phyloP scores from a whole-genome alignment of 2,329 filamentous ascomycete species.

The Fusarium sp. region DNA sequence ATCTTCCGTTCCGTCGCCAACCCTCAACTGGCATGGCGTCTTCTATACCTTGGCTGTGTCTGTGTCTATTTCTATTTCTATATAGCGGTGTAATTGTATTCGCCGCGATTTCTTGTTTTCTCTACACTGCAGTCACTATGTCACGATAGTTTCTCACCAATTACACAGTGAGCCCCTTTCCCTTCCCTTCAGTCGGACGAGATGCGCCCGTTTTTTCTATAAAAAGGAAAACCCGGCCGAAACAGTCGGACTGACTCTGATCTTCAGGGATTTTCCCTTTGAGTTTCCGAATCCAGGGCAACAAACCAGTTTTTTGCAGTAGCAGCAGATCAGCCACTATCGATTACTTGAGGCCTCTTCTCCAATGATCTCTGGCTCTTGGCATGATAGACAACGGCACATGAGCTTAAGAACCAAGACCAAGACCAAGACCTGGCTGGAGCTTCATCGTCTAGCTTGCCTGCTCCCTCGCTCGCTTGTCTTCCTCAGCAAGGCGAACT shows the following conservation, averaged over 20 bases:
- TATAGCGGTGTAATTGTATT: conserved; percentile 18
- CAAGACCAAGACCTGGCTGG: not conserved
- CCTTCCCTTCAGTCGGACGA: conserved; percentile 5
- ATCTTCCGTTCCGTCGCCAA: not conserved
- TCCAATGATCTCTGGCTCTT: not conserved
- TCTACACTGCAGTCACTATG: not conserved
- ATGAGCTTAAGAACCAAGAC: not conserved
- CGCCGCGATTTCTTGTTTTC: not conserved
- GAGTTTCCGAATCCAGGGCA: conserved; percentile 16
- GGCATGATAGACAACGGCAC: conserved; percentile 2
- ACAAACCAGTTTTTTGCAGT: not conserved
- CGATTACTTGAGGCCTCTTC: not conserved
- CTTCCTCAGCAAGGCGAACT: not conserved
- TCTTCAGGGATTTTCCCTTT: conserved; percentile 11
- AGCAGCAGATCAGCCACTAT: not conserved
- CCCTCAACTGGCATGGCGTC: conserved; percentile 1
- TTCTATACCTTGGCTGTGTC: not conserved
- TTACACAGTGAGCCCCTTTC: not conserved
- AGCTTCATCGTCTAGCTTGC: not conserved
- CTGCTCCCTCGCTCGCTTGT: not conserved
- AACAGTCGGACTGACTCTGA: conserved; percentile 1
- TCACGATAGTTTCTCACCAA: not conserved
- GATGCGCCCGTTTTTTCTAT: conserved; percentile 11
- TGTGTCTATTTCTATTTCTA: not conserved
- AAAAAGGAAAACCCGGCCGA: conserved; percentile 20